phyloP scores from a whole-genome alignment of 2,329 filamentous ascomycete genomes.

The Penicillium sp. region DNA sequence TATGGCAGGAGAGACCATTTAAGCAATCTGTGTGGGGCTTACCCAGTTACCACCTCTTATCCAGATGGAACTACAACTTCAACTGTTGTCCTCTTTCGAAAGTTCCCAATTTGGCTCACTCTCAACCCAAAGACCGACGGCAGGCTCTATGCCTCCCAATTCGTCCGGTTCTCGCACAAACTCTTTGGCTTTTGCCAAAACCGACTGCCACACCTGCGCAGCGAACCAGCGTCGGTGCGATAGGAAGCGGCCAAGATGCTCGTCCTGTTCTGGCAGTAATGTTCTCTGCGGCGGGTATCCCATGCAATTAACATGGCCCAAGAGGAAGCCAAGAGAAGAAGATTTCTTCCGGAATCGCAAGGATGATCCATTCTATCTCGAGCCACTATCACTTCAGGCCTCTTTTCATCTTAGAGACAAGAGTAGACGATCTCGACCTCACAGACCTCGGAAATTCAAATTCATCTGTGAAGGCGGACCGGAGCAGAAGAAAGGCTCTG shows the following conservation, averaged over 20 bases:
- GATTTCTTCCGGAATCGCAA: background rate
- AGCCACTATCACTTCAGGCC: constrained; percentile 7
- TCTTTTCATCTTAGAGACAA: background rate
- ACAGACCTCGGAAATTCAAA: background rate
- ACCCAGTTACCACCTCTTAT: background rate
- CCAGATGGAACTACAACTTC: background rate
- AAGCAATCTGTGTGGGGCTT: background rate
- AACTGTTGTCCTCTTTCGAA: background rate
- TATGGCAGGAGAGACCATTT: constrained; percentile 8
- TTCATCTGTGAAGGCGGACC: background rate
- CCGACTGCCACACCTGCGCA: constrained; percentile 10
- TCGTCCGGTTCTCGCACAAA: constrained; percentile 1
- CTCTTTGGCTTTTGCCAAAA: constrained; percentile 8
- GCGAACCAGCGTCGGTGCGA: constrained; percentile 4
- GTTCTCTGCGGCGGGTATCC: constrained; percentile 9
- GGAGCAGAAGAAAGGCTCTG: background rate
- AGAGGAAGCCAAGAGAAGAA: background rate
- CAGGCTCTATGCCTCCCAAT: background rate
- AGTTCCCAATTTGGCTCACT: background rate
- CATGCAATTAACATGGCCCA: constrained; percentile 8
- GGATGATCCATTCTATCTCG: background rate
- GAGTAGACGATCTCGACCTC: background rate
- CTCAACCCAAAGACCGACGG: too few relatives aligned
- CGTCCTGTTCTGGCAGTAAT: constrained; percentile 4
- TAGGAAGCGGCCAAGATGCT: constrained; percentile 13